Percentiles rank a stretch among this genome's conserved stretches.
These are phyloP conservation scores for Aspergillus awamori DNA, from an alignment of 2,329 filamentous ascomycete genomes.

Conservation along the genomic window DNA sequence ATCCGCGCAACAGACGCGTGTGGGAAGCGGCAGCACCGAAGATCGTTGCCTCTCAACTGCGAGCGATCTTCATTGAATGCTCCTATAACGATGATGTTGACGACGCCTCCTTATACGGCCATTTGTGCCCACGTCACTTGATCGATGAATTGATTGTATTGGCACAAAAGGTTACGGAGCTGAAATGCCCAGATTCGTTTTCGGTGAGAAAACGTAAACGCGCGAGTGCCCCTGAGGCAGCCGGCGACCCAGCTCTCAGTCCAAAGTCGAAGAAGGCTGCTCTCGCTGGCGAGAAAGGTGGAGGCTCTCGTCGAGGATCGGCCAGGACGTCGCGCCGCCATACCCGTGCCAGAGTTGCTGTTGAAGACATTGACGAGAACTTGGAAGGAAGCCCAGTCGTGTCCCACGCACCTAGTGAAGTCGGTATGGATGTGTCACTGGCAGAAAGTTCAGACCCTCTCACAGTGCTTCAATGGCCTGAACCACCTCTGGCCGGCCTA, in stretches of 20 bases:
- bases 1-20: constrained; percentile 76
- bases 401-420: constrained; percentile 8
- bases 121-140: constrained; percentile 81
- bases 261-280: constrained; percentile 28
- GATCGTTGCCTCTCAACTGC: constrained; percentile 70
- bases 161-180: constrained; percentile 68
- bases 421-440: constrained; percentile 10
- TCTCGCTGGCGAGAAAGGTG: constrained; percentile 1
- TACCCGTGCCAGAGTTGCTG: constrained; percentile 1
- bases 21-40: constrained; percentile 91
- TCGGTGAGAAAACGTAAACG: constrained; percentile 49
- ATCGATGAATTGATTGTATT: constrained; percentile 75
- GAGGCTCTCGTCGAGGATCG: constrained; percentile 1
- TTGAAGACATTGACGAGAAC: constrained; percentile 1
- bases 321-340: constrained; percentile 10
- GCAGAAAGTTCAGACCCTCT: constrained; percentile 18
- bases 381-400: not conserved
- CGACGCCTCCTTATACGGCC: constrained; percentile 80
- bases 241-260: constrained; percentile 28
- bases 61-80: constrained; percentile 91
- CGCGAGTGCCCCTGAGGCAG: constrained; percentile 15
- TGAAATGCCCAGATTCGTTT: constrained; percentile 41
- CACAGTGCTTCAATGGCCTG: constrained; percentile 9
- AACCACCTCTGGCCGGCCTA: constrained; percentile 67
- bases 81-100: constrained; percentile 82